Evolutionary conservation across 208 protist genomes (phyloP).

Genomic region (Acanthamoeba lenticulata): DNA sequence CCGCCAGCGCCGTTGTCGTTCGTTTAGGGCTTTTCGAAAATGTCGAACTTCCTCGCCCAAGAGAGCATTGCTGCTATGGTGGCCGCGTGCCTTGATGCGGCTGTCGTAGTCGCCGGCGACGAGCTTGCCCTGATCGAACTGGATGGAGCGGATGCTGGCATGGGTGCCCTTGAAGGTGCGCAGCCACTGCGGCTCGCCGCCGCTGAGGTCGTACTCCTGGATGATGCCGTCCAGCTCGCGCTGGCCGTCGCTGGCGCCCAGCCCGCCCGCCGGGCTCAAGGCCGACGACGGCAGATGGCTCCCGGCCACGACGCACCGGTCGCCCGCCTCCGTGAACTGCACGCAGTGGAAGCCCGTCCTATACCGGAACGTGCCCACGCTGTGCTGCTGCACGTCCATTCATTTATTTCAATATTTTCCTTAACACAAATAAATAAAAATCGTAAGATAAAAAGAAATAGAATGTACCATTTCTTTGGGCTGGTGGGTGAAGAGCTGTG

Average conservation of each 20-base stretch:
- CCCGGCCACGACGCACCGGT: neutral
- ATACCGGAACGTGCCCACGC: conserved; percentile 30
- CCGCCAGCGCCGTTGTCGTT: too few relatives aligned
- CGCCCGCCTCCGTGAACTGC: neutral
- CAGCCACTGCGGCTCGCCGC: neutral
- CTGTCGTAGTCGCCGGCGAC: conserved; percentile 3
- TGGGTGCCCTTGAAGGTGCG: neutral
- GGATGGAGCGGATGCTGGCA: neutral
- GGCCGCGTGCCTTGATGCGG: neutral
- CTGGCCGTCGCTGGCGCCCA: too few relatives aligned
- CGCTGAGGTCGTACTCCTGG: conserved; percentile 6
- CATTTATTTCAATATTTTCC: too few relatives aligned
- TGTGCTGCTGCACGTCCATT: neutral
- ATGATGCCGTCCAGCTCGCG: neutral
- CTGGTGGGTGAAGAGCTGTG: neutral
- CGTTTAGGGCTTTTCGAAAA: too few relatives aligned
- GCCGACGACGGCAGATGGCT: neutral
- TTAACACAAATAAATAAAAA: too few relatives aligned
- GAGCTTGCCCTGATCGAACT: neutral
- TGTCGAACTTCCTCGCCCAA: neutral
- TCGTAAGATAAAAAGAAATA: too few relatives aligned
- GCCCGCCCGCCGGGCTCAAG: too few relatives aligned
- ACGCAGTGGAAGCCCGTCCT: conserved; percentile 7
- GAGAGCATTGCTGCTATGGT: neutral
- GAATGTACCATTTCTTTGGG: neutral